Evolutionary conservation across 1,284 basidiomycete species (phyloP), one percentile per base, ranked within the genome.

Genomic region (Grifola frondosa): DNA sequence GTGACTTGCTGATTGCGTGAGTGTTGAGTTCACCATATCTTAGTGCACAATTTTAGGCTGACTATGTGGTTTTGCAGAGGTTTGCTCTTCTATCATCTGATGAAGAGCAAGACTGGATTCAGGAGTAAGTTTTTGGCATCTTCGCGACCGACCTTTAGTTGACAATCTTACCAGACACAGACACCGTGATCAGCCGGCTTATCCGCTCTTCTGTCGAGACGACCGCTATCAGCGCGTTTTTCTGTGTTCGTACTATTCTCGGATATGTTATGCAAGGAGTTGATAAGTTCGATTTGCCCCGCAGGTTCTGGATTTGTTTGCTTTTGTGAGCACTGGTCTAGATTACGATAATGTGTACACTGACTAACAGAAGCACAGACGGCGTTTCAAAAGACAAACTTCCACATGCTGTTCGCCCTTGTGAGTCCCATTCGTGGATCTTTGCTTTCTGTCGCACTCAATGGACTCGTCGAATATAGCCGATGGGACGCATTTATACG

Each of bases 151-250:
- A 31, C 16, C 17, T 5, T 39, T 29, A 4, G n/a, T n/a, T 17
- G 31, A 30, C 11, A 9, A 12, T 20, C 3, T 10, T 21, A 2
- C 16, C 29, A 48, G 49, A 26, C n/a, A 47, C 49, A 8, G 46
- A 50, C 31, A 47, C 41, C 13, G 43, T 49, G 22, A 49, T 52
- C 19, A 43, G 37, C 36, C 40, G 46, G n/a, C 34, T 52, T n/a
- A 52, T 49, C 39, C 46, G 40, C 16, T 41, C 43, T 10, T 44
- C 46, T 6, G 31, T 52, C 28, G 46, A 52, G 39, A 52, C 50
- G 7, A 46, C 46, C 11, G 40, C 26, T 5, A n/a, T 45, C 16
- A 45, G 39, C 17, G 43, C 47, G 3, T 10, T 48, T 2, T 45
- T 49, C 24, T 44, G 38, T 19, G 49, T 51, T 36, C 20, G 43